Base-by-base conservation (phyloP, 2,329 filamentous ascomycete genomes). In the Pestalotiopsis sp. region DNA sequence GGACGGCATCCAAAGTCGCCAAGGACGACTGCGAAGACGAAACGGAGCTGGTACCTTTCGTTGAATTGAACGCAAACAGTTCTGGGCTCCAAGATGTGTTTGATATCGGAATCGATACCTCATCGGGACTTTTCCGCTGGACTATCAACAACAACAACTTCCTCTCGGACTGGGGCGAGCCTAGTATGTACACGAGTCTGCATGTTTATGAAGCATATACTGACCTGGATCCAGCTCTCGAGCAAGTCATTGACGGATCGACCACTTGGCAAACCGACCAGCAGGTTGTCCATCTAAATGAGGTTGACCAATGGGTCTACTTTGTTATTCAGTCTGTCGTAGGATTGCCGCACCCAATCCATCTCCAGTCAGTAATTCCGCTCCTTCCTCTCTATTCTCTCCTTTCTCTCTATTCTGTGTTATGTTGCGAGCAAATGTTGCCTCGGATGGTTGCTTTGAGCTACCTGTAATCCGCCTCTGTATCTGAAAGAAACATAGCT, bases 141-240 rank as follows among this genome's bases (percentile, higher is more conserved):
- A 82, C 78, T 13, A 75, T 87, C 70, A 85, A 86, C 74, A 77
- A 75, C 60, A 84, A 44, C 20, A n/a, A 20, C 38, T 80, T 87
- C 72, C 68, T 79, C 10, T 77, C 86, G 1, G 78, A 86, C 67
- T 86, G 84, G 79, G 77, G 75, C 5, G 73, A 83, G 55, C 85
- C 85, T 4, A 87, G 72, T 74, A 71, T 71, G 72, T 67, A 24
- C 24, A 20, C 9, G 14, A 52, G 10, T 10, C n/a, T 24, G 22
- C 10, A 7, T 14, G 14, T 17, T 14, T 40, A 10, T 14, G 24
- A 30, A 20, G 14, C 38, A 39, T 48, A 13, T 10, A 10, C 11
- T 55, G 57, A 52, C 39, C 52, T n/a, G 3, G 13, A 44, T 26
- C 10, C 13, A 66, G 64, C 85, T 0, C 77, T 83, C 20, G 71